Evolutionary conservation across 495 filamentous ascomycete species (phyloP), one percentile per base, ranked within the genome.

Genomic region (Hyaloscypha variabilis): DNA sequence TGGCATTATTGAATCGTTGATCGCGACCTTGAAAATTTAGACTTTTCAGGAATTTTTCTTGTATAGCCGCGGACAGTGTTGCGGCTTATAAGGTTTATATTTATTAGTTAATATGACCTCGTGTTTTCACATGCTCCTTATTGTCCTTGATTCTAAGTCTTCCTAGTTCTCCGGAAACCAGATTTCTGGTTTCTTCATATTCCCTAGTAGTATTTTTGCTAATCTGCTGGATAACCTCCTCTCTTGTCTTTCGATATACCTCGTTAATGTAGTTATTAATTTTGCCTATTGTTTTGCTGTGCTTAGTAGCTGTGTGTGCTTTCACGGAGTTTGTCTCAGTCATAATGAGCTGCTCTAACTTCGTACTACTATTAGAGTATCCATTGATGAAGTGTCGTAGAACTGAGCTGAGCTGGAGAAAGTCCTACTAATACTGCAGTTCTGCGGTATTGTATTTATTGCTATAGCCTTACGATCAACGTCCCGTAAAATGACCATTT

Each of bases 381-480:
- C 28, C 25, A 19, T 58, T 31, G n/a, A 58, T 58, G 28, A 58
- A 58, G 26, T 58, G 8, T 23, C 23, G 55, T 31, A 58, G 29
- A 19, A 31, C 28, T 23, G 2, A 8, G 28, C n/a, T 58, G 17
- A 31, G 25, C 28, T 58, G 25, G 17, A n/a, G 17, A 28, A 31
- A 58, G 26, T 31, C 34, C 14, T 30, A 19, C 14, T 58, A 19
- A n/a, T 58, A 28, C 34, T 58, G 8, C 13, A 58, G 17, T n/a
- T 28, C 55, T 31, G n/a, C n/a, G 23, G 55, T 28, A 58, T 58
- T 31, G 26, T 31, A 4, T 23, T 58, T 30, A 34, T 58, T 58
- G 55, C 55, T 58, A 28, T 34, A 13, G 26, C 13, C 26, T n/a
- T 58, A 10, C 23, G 2, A 24, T 58, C n/a, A 58, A 31, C 31